Percentiles rank a stretch among this genome's conserved stretches.
These are phyloP conservation scores for Deuterostichococcus epilithicus DNA, from an alignment of 139 green algal genomes.

Conservation along the genomic window DNA sequence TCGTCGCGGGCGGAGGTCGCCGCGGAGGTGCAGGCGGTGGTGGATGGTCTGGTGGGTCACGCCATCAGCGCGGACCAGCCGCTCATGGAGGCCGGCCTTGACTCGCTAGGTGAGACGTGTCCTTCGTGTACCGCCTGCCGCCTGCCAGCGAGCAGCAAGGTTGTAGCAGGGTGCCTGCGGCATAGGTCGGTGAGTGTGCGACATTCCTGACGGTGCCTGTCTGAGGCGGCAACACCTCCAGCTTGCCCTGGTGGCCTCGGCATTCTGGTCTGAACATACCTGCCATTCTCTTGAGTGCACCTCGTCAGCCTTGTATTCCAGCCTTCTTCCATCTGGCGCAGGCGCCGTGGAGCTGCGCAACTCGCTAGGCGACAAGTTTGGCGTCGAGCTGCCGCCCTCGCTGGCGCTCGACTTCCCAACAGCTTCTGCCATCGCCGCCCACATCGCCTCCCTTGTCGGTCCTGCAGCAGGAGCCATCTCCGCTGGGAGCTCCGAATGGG, in stretches of 20 bases:
- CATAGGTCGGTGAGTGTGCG: no score
- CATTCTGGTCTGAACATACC: no score
- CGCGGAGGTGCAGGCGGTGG: background rate
- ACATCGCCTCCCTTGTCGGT: background rate
- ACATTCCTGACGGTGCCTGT: no score
- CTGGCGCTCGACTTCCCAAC: conserved; percentile 52
- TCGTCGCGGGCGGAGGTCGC: background rate
- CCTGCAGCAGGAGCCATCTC: background rate
- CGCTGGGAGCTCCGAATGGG: background rate
- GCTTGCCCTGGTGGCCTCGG: no score
- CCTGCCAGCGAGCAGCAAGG: no score
- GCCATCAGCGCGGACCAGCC: conserved; percentile 15
- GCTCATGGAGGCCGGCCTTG: conserved; percentile 68
- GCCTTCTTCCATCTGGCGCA: no score
- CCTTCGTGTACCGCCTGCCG: no score
- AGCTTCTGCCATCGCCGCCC: conserved; percentile 1
- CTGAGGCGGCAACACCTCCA: no score
- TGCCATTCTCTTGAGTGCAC: no score
- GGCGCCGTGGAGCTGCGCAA: conserved; percentile 65
- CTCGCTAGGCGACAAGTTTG: conserved; percentile 32
- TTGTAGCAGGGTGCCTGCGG: no score
- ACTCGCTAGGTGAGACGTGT: conserved; percentile 43
- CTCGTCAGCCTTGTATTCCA: no score
- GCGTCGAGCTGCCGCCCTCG: conserved; percentile 39
- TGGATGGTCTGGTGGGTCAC: background rate